Conservation (phyloP, 1,284 basidiomycete species). For the Rhodotorula sp. region DNA sequence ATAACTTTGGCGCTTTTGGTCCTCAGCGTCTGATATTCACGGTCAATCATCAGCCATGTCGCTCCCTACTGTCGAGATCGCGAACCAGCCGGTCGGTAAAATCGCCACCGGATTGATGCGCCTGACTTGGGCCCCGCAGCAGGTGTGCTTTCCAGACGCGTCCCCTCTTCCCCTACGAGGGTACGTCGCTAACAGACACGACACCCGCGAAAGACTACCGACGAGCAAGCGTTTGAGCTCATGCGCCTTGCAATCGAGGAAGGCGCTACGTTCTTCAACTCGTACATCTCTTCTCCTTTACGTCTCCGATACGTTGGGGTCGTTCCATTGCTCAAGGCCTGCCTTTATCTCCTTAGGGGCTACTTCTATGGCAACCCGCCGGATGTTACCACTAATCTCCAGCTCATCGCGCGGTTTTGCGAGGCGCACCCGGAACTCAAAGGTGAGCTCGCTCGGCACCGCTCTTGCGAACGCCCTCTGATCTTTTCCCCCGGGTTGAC, state of each 20-base stretch:
- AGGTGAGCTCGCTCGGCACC: constrained; percentile 1
- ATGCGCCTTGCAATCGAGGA: constrained; percentile 30
- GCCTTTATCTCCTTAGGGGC: not conserved
- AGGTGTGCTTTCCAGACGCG: not conserved
- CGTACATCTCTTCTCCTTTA: not conserved
- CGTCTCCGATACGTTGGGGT: too few relatives aligned
- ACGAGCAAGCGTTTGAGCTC: constrained; percentile 42
- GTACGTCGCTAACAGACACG: too few relatives aligned
- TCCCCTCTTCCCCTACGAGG: too few relatives aligned
- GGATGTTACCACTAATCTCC: constrained; percentile 21
- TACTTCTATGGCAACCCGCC: constrained; percentile 40
- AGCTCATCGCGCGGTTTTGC: constrained; percentile 43
- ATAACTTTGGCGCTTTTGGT: not conserved
- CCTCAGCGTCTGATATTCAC: too few relatives aligned
- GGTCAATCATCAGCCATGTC: not conserved
- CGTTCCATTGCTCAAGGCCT: too few relatives aligned
- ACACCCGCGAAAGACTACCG: constrained; percentile 20
- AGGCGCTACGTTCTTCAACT: constrained; percentile 26
- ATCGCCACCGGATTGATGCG: constrained; percentile 16
- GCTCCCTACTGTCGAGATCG: not conserved
- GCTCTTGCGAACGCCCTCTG: not conserved
- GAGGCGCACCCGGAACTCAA: constrained; percentile 41
- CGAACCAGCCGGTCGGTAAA: not conserved
- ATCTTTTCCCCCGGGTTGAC: not conserved
- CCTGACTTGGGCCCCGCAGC: constrained; percentile 10